A percentile compares a stretch with the other conserved stretches of the same genome.
These are phyloP conservation scores for Ilex paraguariensis DNA, from an alignment of 305 asterid genomes.

Conservation along the genomic window DNA sequence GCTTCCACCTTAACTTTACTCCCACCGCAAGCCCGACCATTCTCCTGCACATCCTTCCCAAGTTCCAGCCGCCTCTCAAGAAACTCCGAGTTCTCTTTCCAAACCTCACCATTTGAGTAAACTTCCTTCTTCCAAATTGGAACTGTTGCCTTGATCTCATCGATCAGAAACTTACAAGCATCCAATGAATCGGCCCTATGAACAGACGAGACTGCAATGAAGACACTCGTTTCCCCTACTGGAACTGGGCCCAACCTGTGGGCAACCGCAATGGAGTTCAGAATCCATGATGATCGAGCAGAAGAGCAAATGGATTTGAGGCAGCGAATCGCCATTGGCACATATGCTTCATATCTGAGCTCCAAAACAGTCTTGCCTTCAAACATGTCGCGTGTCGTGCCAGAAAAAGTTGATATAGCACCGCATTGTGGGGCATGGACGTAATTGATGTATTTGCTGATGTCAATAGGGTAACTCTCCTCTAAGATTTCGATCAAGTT, in stretches of 20 bases:
- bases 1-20: slow-evolving; percentile 36
- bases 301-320: slow-evolving; percentile 71
- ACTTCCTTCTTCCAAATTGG: slow-evolving; percentile 99
- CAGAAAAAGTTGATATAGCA: slow-evolving; percentile 83
- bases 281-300: slow-evolving; percentile 70
- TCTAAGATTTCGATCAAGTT: slow-evolving; percentile 68
- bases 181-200: slow-evolving; percentile 77
- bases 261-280: slow-evolving; percentile 59
- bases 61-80: slow-evolving; percentile 56
- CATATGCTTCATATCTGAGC: slow-evolving; percentile 82
- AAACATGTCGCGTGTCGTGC: slow-evolving; percentile 84
- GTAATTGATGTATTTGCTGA: slow-evolving; percentile 48
- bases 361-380: slow-evolving; percentile 71
- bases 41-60: slow-evolving; percentile 22
- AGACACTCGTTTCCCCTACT: slow-evolving; percentile 79
- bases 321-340: slow-evolving; percentile 83
- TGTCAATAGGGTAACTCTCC: slow-evolving; percentile 53
- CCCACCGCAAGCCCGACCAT: slow-evolving; percentile 23
- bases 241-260: slow-evolving; percentile 79
- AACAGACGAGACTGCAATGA: slow-evolving; percentile 67
- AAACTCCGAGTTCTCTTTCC: slow-evolving; percentile 92
- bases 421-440: slow-evolving; percentile 84
- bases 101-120: slow-evolving; percentile 79
- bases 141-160: slow-evolving; percentile 86
- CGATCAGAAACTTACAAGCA: slow-evolving; percentile 77